A percentile compares a stretch with the other conserved stretches of the same genome.
Conservation (phyloP, 768 basidiomycete genomes). For the Lentinus brumalis region DNA sequence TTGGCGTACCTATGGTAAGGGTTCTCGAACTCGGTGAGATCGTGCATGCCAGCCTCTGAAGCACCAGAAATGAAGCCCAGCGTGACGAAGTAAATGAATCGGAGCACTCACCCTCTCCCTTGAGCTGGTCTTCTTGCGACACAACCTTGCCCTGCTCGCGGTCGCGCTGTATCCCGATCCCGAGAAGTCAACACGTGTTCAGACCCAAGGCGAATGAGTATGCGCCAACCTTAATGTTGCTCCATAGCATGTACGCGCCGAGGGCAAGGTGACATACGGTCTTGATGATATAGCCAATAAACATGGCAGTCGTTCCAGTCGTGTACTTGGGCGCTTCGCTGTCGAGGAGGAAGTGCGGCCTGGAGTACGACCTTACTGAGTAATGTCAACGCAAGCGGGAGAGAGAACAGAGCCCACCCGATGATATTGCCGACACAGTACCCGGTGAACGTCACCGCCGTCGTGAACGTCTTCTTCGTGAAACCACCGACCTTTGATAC, state of each 20-base stretch:
- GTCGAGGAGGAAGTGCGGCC: slow-evolving; percentile 20
- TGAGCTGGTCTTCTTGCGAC: slow-evolving; percentile 20
- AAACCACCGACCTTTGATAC: slow-evolving; percentile 33
- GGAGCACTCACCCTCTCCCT: slow-evolving; percentile 15
- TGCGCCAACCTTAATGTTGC: slow-evolving; percentile 17
- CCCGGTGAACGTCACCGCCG: slow-evolving; percentile 33
- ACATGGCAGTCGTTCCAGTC: slow-evolving; percentile 24
- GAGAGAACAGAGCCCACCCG: slow-evolving; percentile 10
- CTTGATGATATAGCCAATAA: slow-evolving; percentile 23
- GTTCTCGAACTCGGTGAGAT: no score
- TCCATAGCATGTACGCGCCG: slow-evolving; percentile 21
- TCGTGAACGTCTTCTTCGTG: slow-evolving; percentile 33
- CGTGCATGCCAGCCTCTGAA: no score
- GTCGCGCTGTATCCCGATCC: slow-evolving; percentile 10
- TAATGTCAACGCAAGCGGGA: not conserved
- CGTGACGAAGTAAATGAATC: no score
- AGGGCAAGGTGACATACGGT: slow-evolving; percentile 16
- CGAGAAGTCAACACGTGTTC: not conserved
- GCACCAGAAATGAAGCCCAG: no score
- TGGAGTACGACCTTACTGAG: not conserved
- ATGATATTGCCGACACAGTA: slow-evolving; percentile 23
- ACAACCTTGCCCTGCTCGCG: slow-evolving; percentile 16
- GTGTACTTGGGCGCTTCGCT: slow-evolving; percentile 20
- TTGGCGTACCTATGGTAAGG: no score
- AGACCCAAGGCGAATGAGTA: no score